Conservation (phyloP, 495 filamentous ascomycete species). For the Daldinia loculata region DNA sequence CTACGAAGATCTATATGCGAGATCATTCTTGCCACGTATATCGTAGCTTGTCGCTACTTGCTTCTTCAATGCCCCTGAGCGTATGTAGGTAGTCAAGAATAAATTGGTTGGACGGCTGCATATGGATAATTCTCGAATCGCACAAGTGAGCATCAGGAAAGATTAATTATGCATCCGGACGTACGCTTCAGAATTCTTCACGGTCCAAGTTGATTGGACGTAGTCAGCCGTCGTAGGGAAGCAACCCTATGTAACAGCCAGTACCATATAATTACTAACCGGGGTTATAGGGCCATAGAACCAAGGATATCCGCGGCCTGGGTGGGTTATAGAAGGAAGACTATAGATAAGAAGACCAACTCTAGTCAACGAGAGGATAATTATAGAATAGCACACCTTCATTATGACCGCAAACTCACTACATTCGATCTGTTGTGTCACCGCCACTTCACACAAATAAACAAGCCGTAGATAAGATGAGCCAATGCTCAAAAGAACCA, state of each 20-base stretch:
- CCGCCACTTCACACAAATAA: slow-evolving; percentile 5
- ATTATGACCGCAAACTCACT: slow-evolving; percentile 9
- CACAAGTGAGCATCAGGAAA: background rate
- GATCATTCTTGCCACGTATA: slow-evolving; percentile 41
- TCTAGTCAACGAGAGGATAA: background rate
- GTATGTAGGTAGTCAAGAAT: slow-evolving; percentile 1
- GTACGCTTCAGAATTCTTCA: background rate
- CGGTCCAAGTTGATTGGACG: slow-evolving; percentile 14
- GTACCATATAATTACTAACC: slow-evolving; percentile 7
- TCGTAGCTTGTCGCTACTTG: slow-evolving; percentile 14
- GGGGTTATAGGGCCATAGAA: slow-evolving; percentile 2
- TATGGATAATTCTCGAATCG: slow-evolving; percentile 13
- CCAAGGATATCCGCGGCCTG: slow-evolving; percentile 28
- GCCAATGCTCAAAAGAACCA: background rate
- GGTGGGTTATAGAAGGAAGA: slow-evolving; percentile 18
- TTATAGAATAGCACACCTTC: slow-evolving; percentile 8
- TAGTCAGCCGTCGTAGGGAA: slow-evolving; percentile 15
- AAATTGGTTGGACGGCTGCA: slow-evolving; percentile 8
- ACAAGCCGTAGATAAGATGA: slow-evolving; percentile 16
- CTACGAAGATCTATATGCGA: slow-evolving; percentile 38
- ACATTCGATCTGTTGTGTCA: slow-evolving; percentile 16
- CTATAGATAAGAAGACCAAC: slow-evolving; percentile 22
- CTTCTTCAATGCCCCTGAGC: slow-evolving; percentile 1
- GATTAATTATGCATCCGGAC: background rate
- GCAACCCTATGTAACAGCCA: slow-evolving; percentile 12